Percentiles rank a stretch among this genome's conserved stretches.
Conservation (phyloP, 176 grass and related monocot species). For the Olyra latifolia region DNA sequence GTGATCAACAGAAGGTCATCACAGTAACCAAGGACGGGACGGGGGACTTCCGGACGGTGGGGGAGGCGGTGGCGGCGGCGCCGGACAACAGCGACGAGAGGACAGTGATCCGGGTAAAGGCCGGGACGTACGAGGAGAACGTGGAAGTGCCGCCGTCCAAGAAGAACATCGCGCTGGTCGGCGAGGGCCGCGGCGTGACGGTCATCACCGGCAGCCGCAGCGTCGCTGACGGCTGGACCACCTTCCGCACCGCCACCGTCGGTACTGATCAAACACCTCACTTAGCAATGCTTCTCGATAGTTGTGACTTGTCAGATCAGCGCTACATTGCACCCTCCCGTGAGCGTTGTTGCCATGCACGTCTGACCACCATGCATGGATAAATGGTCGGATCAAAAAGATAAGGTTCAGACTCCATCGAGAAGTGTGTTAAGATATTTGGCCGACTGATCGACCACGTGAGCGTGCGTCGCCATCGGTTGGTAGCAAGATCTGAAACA, state of each 20-base stretch:
- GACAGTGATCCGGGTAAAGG: slow-evolving; percentile 59
- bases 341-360: slow-evolving; percentile 14
- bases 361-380: background rate
- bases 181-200: slow-evolving; percentile 55
- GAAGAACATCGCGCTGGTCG: slow-evolving; percentile 59
- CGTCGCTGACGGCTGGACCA: slow-evolving; percentile 62
- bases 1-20: slow-evolving; percentile 17
- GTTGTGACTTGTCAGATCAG: background rate
- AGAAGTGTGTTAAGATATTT: slow-evolving; percentile 5
- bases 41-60: slow-evolving; percentile 59
- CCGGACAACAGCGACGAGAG: slow-evolving; percentile 52
- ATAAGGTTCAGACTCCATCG: background rate
- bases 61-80: slow-evolving; percentile 58
- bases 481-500: slow-evolving; percentile 34
- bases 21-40: slow-evolving; percentile 70
- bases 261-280: slow-evolving; percentile 32
- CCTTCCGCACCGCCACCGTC: slow-evolving; percentile 70
- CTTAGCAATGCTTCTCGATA: background rate
- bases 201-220: slow-evolving; percentile 72
- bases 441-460: slow-evolving; percentile 11
- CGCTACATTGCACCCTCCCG: background rate
- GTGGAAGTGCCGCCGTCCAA: slow-evolving; percentile 57
- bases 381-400: too few species aligned
- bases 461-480: background rate
- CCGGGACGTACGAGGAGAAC: slow-evolving; percentile 81